These are phyloP conservation scores for Fusarium sp. DNA, from an alignment of 2,329 filamentous ascomycete genomes.

Conservation along the genomic window DNA sequence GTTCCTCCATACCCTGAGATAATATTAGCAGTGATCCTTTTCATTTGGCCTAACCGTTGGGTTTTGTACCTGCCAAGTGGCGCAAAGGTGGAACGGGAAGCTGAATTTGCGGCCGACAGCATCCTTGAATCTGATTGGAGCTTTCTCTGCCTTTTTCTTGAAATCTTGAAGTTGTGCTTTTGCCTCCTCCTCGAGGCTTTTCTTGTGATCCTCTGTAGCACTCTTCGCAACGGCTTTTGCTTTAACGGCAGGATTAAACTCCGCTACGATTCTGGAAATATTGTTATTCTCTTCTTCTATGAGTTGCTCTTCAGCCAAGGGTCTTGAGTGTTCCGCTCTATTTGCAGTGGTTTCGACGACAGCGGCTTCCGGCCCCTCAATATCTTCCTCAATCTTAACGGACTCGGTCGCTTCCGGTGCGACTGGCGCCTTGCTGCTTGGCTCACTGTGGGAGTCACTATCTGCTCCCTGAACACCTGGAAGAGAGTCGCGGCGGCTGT, in stretches of 20 bases:
- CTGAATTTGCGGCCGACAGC: slow-evolving; percentile 91
- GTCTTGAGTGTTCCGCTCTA: neutral
- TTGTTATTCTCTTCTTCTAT: too few relatives aligned
- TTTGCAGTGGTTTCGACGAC: too few relatives aligned
- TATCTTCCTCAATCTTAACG: accelerated
- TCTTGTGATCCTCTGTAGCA: slow-evolving; percentile 69
- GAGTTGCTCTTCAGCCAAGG: too few relatives aligned
- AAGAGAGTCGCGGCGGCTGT: too few relatives aligned
- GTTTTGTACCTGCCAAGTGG: slow-evolving; percentile 79
- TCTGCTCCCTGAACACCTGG: too few relatives aligned
- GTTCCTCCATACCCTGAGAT: slow-evolving; percentile 84
- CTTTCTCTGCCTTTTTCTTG: slow-evolving; percentile 69
- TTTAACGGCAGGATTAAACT: too few relatives aligned
- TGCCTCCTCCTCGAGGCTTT: slow-evolving; percentile 67
- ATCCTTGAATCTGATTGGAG: slow-evolving; percentile 90
- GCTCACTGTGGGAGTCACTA: too few relatives aligned
- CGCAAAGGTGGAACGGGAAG: slow-evolving; percentile 88
- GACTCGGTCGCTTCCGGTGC: too few relatives aligned
- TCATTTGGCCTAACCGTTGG: neutral
- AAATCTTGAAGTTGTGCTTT: slow-evolving; percentile 61
- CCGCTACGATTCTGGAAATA: too few relatives aligned
- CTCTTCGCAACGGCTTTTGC: slow-evolving; percentile 30
- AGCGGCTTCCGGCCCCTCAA: accelerated
- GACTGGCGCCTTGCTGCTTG: too few relatives aligned
- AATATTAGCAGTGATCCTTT: slow-evolving; percentile 38